Conservation (phyloP, 352 stramenopile species). For the Lagenidium sp. region DNA sequence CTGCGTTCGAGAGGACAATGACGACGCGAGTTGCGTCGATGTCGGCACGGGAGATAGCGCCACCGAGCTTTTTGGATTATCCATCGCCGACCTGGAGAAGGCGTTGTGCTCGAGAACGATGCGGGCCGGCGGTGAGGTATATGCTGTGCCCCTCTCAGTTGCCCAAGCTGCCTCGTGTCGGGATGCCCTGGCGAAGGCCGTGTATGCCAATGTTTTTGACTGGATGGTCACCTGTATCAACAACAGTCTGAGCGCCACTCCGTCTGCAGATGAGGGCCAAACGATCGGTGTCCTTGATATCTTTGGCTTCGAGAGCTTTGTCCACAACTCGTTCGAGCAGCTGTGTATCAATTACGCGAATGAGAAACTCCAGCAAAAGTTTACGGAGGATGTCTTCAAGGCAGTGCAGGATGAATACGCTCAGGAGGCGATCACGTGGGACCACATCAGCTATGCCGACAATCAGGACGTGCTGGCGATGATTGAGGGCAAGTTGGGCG, state of each 20-base stretch:
- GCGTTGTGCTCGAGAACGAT: conserved; percentile 63
- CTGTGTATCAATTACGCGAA: conserved; percentile 96
- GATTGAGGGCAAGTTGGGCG: conserved; percentile 66
- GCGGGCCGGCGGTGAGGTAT: conserved; percentile 55
- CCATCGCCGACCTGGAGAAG: conserved; percentile 36
- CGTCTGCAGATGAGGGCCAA: conserved; percentile 13
- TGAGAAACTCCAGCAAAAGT: conserved; percentile 88
- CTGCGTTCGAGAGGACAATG: conserved; percentile 28
- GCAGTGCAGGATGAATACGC: conserved; percentile 56
- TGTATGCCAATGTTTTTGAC: conserved; percentile 94
- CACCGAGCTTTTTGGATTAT: conserved; percentile 36
- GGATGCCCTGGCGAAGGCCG: conserved; percentile 91
- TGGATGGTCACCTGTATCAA: conserved; percentile 93
- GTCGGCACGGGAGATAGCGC: conserved; percentile 29
- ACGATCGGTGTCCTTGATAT: conserved; percentile 87
- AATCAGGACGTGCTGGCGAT: conserved; percentile 68
- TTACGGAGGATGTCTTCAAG: conserved; percentile 68
- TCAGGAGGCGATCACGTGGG: conserved; percentile 63
- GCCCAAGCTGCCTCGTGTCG: conserved; percentile 73
- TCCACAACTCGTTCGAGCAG: conserved; percentile 91
- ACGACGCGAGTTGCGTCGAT: conserved; percentile 38
- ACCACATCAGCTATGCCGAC: conserved; percentile 73
- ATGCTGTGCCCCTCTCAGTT: conserved; percentile 44
- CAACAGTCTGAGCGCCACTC: conserved; percentile 30
- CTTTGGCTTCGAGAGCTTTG: conserved; percentile 87